These are phyloP conservation scores for Fusarium compactum DNA, from an alignment of 2,329 filamentous ascomycete genomes.

Conservation along the genomic window DNA sequence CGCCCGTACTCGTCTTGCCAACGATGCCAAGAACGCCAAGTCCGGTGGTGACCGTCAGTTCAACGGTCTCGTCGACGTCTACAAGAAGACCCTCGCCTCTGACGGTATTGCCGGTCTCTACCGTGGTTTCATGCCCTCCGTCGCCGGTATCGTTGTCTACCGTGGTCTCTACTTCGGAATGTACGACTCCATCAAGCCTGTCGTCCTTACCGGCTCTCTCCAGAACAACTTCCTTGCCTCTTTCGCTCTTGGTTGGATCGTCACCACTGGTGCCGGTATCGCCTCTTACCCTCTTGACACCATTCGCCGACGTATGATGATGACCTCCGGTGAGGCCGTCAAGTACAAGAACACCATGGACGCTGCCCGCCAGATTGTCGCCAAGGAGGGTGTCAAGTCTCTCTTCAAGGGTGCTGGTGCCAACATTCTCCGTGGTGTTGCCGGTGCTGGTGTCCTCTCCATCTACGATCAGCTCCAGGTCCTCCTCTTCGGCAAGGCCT, in stretches of 20 bases:
- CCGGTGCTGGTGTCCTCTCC: conserved; percentile 99
- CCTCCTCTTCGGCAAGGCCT: conserved; percentile 99
- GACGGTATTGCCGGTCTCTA: conserved; percentile 99
- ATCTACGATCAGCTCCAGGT: conserved; percentile 99
- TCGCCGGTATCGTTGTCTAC: conserved; percentile 99
- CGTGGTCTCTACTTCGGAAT: conserved; percentile 99
- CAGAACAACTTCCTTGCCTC: conserved; percentile 98
- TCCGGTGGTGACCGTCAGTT: conserved; percentile 98
- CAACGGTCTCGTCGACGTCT: conserved; percentile 99
- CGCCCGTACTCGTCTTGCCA: conserved; percentile 99
- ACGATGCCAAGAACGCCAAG: conserved; percentile 99
- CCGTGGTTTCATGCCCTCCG: conserved; percentile 99
- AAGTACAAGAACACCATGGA: conserved; percentile 99
- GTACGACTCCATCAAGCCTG: conserved; percentile 99
- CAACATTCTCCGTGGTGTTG: conserved; percentile 99
- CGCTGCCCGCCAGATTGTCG: conserved; percentile 95
- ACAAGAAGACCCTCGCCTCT: conserved; percentile 99
- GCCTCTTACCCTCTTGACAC: conserved; percentile 99
- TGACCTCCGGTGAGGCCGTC: conserved; percentile 97
- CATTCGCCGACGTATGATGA: conserved; percentile 99
- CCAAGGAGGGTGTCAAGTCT: conserved; percentile 97
- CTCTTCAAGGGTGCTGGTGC: conserved; percentile 99
- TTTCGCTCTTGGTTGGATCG: conserved; percentile 97
- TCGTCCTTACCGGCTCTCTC: conserved; percentile 92
- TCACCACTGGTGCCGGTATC: conserved; percentile 99